Evolutionary conservation across 345 rosid species (phyloP).

Genomic region (Trapa bicornis): DNA sequence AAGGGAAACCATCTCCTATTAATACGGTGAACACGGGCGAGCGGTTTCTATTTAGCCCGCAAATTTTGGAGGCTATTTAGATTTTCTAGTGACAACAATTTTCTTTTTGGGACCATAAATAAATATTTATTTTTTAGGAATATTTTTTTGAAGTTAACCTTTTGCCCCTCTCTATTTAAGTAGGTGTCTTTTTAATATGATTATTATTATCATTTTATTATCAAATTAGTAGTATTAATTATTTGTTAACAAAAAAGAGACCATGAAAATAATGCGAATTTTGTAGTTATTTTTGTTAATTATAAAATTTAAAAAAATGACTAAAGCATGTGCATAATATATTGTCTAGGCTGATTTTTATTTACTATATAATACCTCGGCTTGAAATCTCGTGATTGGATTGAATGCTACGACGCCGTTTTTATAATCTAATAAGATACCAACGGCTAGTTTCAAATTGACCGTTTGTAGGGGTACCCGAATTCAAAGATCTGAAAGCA

Average conservation of each 20-base stretch:
- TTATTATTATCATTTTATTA: too few species aligned
- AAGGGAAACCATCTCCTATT: neutral
- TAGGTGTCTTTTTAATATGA: too few species aligned
- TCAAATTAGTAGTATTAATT: too few species aligned
- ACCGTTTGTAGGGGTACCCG: conserved; percentile 2
- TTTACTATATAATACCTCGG: neutral
- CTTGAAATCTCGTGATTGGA: neutral
- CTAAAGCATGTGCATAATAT: too few species aligned
- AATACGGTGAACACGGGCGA: neutral
- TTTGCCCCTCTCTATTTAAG: too few species aligned
- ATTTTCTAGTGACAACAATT: neutral
- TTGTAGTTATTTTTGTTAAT: too few species aligned
- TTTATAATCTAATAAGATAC: neutral
- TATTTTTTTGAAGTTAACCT: too few species aligned
- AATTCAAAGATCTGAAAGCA: conserved; percentile 1
- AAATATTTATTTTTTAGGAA: too few species aligned
- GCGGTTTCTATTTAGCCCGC: neutral
- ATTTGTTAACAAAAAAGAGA: too few species aligned
- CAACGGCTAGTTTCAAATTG: conserved; percentile 10
- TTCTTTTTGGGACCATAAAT: neutral
- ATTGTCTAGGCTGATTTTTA: too few species aligned
- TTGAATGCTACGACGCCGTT: conserved; percentile 1
- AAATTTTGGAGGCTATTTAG: neutral
- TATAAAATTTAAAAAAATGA: too few species aligned
- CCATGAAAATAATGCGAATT: too few species aligned